phyloP scores from a whole-genome alignment of 2,329 filamentous ascomycete genomes.

The Parastagonospora avenae region DNA sequence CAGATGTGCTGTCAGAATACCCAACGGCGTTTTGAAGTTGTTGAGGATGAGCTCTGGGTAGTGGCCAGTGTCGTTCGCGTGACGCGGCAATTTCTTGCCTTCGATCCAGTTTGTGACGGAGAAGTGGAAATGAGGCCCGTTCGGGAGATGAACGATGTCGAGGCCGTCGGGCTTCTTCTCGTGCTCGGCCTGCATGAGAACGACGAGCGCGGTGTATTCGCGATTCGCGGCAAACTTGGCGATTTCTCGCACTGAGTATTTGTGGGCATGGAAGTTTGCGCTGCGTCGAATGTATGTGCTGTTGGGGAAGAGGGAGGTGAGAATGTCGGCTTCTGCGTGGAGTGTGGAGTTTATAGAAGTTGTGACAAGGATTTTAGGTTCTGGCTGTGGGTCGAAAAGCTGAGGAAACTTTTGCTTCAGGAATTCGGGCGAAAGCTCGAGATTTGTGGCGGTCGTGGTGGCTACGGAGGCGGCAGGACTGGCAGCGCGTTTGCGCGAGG shows the following conservation, averaged over 20 bases:
- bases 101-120: conserved; percentile 88
- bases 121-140: conserved; percentile 92
- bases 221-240: conserved; percentile 81
- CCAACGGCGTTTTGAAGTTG: conserved; percentile 92
- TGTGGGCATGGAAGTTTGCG: conserved; percentile 81
- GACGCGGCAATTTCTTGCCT: conserved; percentile 83
- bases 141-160: conserved; percentile 81
- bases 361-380: conserved; percentile 88
- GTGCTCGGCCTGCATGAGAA: conserved; percentile 78
- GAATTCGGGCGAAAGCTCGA: conserved; percentile 65
- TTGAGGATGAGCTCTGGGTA: conserved; percentile 90
- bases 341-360: conserved; percentile 88
- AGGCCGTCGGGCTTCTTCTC: conserved; percentile 82
- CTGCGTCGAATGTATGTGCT: conserved; percentile 82
- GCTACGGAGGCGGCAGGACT: conserved; percentile 51
- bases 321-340: conserved; percentile 78
- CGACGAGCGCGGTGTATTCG: conserved; percentile 80
- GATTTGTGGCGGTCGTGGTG: conserved; percentile 62
- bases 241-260: conserved; percentile 92
- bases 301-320: conserved; percentile 83
- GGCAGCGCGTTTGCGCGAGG: conserved; percentile 54
- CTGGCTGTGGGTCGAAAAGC: conserved; percentile 61
- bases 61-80: conserved; percentile 85
- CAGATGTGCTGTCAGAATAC: conserved; percentile 80
- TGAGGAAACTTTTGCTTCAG: conserved; percentile 65